These are phyloP conservation scores for Paraphoma sp. DNA, from an alignment of 2,329 filamentous ascomycete genomes.

Conservation along the genomic window DNA sequence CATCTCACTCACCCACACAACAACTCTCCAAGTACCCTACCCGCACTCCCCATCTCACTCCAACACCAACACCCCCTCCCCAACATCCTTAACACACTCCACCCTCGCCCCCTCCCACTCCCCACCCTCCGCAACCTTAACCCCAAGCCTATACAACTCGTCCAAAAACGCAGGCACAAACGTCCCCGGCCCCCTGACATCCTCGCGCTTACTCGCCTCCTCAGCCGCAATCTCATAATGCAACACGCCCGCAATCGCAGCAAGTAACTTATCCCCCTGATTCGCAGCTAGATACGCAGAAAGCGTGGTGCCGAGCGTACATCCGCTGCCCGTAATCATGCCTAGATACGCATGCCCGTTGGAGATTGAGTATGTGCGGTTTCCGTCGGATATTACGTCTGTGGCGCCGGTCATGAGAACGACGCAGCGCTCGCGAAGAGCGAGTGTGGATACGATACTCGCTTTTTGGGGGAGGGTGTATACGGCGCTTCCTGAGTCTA, in stretches of 20 bases:
- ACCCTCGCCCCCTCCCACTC: conserved; percentile 22
- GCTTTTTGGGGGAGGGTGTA: conserved; percentile 63
- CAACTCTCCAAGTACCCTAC: too few species aligned
- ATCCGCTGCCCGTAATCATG: conserved; percentile 77
- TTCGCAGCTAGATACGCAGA: conserved; percentile 71
- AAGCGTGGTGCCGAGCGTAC: conserved; percentile 81
- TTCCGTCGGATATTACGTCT: conserved; percentile 80
- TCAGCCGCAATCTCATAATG: conserved; percentile 83
- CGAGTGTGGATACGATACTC: conserved; percentile 69
- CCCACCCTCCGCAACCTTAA: conserved; percentile 17
- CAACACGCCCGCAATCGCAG: conserved; percentile 74
- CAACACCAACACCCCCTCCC: background rate
- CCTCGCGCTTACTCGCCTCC: conserved; percentile 60
- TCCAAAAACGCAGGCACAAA: conserved; percentile 89
- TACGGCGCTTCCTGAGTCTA: conserved; percentile 74
- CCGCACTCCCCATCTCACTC: too few species aligned
- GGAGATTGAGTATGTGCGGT: conserved; percentile 68
- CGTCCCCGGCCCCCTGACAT: conserved; percentile 80
- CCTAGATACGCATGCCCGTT: conserved; percentile 80
- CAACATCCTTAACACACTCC: conserved; percentile 26
- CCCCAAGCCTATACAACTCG: conserved; percentile 57
- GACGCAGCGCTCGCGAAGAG: conserved; percentile 71
- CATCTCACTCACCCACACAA: too few species aligned
- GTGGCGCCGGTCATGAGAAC: conserved; percentile 82
- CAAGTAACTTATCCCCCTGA: conserved; percentile 59